Evolutionary conservation across 495 filamentous ascomycete genomes (phyloP), one percentile per base, ranked within the genome.

Genomic region (Daldinia grandis): DNA sequence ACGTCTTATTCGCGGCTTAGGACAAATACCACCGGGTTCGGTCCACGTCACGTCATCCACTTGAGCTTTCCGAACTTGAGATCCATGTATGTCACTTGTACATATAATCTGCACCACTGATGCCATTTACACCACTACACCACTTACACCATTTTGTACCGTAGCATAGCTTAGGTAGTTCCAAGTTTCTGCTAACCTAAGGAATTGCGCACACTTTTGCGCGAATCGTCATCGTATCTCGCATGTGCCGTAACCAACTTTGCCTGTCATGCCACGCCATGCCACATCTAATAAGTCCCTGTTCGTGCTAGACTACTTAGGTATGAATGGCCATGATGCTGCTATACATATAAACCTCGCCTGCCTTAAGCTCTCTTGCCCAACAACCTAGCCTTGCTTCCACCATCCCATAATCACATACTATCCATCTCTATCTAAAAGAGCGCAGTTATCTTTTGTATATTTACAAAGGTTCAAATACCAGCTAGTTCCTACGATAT

Each of bases 41-140:
- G 59, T 58, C 59, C 61, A 70, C 67, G 67, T 70, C 67, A 70
- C 67, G 56, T 70, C 66, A 69, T 44, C 56, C 38, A 55, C 38
- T 56, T 10, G 12, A 58, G 33, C 17, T 33, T 24, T 35, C 27
- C 21, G 47, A 5, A 69, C 49, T 58, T 31, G 21, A 68, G 40
- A 63, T 68, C 42, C 53, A 63, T 55, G 12, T 30, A 17, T 62
- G 24, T 27, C 37, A 40, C 35, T 15, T 31, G 42, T 15, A 54
- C 17, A 7, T 15, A 54, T 19, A 7, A 42, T 42, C n/a, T n/a
- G n/a, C n/a, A n/a, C n/a, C n/a, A n/a, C n/a, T n/a, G n/a, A n/a
- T n/a, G n/a, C n/a, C n/a, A n/a, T n/a, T n/a, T n/a, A 35, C 6
- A 35, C 31, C 10, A 35, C 31, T 33, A 9, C 0, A 31, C 0